phyloP scores from a whole-genome alignment of 2,329 filamentous ascomycete genomes.

The Lachnellula suecica region DNA sequence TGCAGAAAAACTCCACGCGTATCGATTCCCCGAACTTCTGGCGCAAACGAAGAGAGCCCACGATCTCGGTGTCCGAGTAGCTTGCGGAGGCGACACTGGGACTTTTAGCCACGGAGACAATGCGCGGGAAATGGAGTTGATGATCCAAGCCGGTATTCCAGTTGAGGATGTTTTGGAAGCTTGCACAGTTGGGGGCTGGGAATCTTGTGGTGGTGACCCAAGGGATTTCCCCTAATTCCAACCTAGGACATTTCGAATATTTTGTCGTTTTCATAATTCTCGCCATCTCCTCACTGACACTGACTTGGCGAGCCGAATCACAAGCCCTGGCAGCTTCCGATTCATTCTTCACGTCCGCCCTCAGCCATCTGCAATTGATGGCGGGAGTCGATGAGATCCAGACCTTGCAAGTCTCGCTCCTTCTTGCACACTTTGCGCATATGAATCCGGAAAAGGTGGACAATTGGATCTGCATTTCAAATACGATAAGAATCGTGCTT shows the following conservation, averaged over 20 bases:
- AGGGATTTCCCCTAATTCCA: neutral
- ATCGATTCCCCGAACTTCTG: slow-evolving; percentile 34
- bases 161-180: slow-evolving; percentile 49
- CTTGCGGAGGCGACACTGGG: slow-evolving; percentile 54
- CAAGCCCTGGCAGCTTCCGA: neutral
- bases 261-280: neutral
- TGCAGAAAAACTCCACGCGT: slow-evolving; percentile 35
- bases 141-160: slow-evolving; percentile 50
- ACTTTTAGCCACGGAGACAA: slow-evolving; percentile 53
- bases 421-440: neutral
- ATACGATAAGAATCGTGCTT: neutral
- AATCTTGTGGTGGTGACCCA: slow-evolving; percentile 52
- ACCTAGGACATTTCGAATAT: neutral
- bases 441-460: neutral
- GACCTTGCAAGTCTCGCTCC: neutral
- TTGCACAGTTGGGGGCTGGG: slow-evolving; percentile 52
- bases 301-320: neutral
- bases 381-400: neutral
- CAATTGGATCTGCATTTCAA: neutral
- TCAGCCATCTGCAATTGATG: neutral
- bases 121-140: slow-evolving; percentile 52
- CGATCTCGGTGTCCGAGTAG: slow-evolving; percentile 47
- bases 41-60: slow-evolving; percentile 43
- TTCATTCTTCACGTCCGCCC: neutral
- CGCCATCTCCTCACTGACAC: neutral